phyloP scores from a whole-genome alignment of 495 filamentous ascomycete genomes.

The Aspergillus bertholletiae region DNA sequence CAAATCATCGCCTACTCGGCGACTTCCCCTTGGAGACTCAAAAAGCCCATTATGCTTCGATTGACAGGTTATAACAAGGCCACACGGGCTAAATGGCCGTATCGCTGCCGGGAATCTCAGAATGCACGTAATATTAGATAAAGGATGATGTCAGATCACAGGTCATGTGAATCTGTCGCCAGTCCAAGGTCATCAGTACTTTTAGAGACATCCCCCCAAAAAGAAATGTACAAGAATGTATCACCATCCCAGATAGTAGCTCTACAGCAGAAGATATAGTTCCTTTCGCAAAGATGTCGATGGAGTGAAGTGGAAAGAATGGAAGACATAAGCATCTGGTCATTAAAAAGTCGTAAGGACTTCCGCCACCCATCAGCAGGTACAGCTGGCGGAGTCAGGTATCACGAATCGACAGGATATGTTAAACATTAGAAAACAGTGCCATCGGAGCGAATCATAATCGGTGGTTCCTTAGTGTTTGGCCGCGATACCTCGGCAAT shows the following conservation, averaged over 20 bases:
- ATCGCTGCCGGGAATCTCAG: not conserved
- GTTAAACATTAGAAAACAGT: slow-evolving; percentile 74
- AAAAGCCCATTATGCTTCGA: not conserved
- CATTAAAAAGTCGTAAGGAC: slow-evolving; percentile 39
- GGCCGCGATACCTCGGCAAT: slow-evolving; percentile 92
- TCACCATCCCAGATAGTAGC: not conserved
- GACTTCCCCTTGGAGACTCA: not conserved
- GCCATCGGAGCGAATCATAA: slow-evolving; percentile 93
- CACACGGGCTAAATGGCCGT: not conserved
- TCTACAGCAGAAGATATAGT: slow-evolving; percentile 1
- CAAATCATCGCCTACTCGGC: too few species aligned
- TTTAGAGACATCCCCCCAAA: slow-evolving; percentile 7
- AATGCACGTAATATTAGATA: not conserved
- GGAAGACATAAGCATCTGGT: slow-evolving; percentile 25
- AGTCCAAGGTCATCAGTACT: not conserved
- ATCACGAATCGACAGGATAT: slow-evolving; percentile 28
- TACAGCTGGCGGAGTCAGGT: slow-evolving; percentile 24
- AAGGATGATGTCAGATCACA: not conserved
- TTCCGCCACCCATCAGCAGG: slow-evolving; percentile 20
- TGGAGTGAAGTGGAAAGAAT: slow-evolving; percentile 8
- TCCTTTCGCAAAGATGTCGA: not conserved
- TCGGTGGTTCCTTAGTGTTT: slow-evolving; percentile 95
- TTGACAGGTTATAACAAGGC: not conserved
- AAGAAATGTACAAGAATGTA: slow-evolving; percentile 11
- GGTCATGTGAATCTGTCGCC: not conserved